Conservation (phyloP, 208 protist species). For the Crithidia fasciculata region DNA sequence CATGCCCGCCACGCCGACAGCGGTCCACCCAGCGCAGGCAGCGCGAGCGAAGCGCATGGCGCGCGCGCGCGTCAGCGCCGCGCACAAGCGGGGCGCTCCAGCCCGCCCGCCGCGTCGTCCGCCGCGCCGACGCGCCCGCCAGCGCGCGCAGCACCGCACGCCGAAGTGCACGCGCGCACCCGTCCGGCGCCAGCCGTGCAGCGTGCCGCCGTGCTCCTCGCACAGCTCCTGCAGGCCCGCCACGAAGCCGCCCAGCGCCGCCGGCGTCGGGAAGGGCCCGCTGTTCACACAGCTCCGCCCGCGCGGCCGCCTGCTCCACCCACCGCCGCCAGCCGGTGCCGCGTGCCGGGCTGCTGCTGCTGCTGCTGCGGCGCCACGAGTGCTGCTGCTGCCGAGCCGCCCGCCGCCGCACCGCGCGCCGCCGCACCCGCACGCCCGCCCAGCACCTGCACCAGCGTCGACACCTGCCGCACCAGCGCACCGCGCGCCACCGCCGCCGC, state of each 20-base stretch:
- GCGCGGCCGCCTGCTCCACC: neutral
- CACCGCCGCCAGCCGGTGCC: neutral
- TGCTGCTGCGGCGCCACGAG: neutral
- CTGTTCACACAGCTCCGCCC: neutral
- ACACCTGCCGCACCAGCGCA: neutral
- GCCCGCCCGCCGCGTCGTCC: neutral
- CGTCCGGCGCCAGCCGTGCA: neutral
- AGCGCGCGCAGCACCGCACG: constrained; percentile 12
- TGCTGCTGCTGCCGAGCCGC: neutral
- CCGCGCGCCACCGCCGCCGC: too few species aligned
- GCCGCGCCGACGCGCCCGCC: too few species aligned
- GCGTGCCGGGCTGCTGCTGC: neutral
- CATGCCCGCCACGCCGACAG: too few species aligned
- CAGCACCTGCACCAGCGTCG: constrained; percentile 12
- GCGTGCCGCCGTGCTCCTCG: neutral
- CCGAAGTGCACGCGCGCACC: neutral
- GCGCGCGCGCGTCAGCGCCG: constrained; percentile 7
- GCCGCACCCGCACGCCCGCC: neutral
- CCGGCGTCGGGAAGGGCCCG: neutral
- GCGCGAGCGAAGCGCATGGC: constrained; percentile 27
- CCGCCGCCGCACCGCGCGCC: neutral
- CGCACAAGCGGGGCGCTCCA: constrained; percentile 5
- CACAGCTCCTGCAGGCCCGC: neutral
- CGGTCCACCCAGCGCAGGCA: constrained; percentile 4
- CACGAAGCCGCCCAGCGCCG: neutral